These are phyloP conservation scores for Rusavskia elegans DNA, from an alignment of 495 filamentous ascomycete genomes.

Conservation along the genomic window DNA sequence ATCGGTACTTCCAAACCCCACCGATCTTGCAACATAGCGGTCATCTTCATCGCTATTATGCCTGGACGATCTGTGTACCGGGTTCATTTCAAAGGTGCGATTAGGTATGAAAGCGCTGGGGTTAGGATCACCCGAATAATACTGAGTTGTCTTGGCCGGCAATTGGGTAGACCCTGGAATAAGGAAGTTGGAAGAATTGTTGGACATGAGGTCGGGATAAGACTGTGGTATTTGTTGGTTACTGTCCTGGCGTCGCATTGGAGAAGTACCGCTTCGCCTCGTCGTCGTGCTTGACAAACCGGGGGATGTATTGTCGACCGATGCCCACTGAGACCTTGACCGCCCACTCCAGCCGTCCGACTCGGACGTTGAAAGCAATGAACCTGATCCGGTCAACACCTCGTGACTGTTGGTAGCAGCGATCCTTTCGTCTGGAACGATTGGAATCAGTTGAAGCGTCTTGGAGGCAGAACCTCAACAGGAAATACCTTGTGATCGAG, in stretches of 20 bases:
- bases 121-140: slow-evolving; percentile 10
- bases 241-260: slow-evolving; percentile 19
- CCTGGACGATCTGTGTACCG: slow-evolving; percentile 4
- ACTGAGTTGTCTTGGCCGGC: not conserved
- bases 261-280: slow-evolving; percentile 12
- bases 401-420: slow-evolving; percentile 12
- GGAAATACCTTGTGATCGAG: slow-evolving; percentile 10
- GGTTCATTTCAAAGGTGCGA: slow-evolving; percentile 3
- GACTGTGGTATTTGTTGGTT: slow-evolving; percentile 16
- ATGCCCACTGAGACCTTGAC: slow-evolving; percentile 37
- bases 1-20: slow-evolving; percentile 7
- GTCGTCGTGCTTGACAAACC: slow-evolving; percentile 27
- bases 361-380: slow-evolving; percentile 47
- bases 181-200: slow-evolving; percentile 6
- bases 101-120: slow-evolving; percentile 8
- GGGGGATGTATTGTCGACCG: slow-evolving; percentile 30
- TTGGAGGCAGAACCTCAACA: not conserved
- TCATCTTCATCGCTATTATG: slow-evolving; percentile 14
- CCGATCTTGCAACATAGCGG: slow-evolving; percentile 3
- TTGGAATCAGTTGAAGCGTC: not conserved
- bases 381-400: slow-evolving; percentile 47
- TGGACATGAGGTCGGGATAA: slow-evolving; percentile 2
- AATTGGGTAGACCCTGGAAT: no score
- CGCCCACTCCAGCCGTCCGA: slow-evolving; percentile 38
- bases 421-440: slow-evolving; percentile 6